Conservation (phyloP, 495 filamentous ascomycete genomes). For the Penicillium macrosclerotiorum region DNA sequence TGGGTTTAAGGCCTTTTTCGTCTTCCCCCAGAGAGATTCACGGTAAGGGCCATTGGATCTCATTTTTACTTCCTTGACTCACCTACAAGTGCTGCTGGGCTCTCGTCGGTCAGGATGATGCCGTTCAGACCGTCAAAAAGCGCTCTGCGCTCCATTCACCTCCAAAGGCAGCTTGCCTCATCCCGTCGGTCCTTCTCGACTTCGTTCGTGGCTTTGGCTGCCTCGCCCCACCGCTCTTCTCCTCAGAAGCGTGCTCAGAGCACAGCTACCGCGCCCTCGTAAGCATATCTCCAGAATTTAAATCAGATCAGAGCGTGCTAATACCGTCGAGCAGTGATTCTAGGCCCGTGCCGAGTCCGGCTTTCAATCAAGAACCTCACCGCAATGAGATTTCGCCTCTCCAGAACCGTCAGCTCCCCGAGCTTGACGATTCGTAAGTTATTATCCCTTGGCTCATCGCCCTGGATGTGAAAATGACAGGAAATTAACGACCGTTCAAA, state of each 20-base stretch:
- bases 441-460: not conserved
- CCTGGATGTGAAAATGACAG: not conserved
- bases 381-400: constrained; percentile 69
- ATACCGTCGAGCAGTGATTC: constrained; percentile 29
- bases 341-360: constrained; percentile 63
- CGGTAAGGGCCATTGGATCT: constrained; percentile 19
- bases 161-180: constrained; percentile 40
- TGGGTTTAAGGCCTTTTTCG: constrained; percentile 26
- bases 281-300: constrained; percentile 18
- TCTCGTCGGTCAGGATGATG: constrained; percentile 45
- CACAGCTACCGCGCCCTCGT: constrained; percentile 49
- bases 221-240: constrained; percentile 47
- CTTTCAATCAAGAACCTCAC: constrained; percentile 64
- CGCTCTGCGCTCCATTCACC: constrained; percentile 44
- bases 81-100: constrained; percentile 18
- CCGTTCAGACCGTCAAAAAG: constrained; percentile 49
- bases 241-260: constrained; percentile 49
- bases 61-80: constrained; percentile 9
- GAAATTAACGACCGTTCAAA: not conserved
- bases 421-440: constrained; percentile 71
- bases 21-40: constrained; percentile 26
- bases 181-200: constrained; percentile 41
- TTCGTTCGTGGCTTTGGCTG: constrained; percentile 39
- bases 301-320: constrained; percentile 6
- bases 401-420: constrained; percentile 54